These are phyloP conservation scores for Torulaspora microellipsoides DNA, from an alignment of 805 yeast species.

Conservation along the genomic window DNA sequence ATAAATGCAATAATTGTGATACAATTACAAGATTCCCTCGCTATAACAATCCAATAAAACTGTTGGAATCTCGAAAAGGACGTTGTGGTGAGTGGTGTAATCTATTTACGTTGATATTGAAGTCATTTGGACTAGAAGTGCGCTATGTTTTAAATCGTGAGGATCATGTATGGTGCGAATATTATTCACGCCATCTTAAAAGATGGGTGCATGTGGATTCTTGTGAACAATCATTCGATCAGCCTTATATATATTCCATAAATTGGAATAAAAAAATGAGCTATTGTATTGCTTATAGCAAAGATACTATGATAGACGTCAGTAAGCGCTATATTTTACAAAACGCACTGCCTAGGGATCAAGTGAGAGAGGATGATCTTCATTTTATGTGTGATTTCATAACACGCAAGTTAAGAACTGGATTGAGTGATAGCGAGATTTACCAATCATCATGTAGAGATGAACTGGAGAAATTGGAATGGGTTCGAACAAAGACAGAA, in stretches of 20 bases:
- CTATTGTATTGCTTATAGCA: constrained; percentile 67
- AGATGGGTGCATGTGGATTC: constrained; percentile 88
- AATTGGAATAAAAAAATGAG: constrained; percentile 97
- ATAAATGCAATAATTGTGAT: constrained; percentile 53
- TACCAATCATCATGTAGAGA: constrained; percentile 32
- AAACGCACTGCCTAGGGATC: constrained; percentile 45
- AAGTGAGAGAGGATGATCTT: constrained; percentile 41
- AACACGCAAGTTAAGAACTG: constrained; percentile 36
- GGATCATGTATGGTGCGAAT: constrained; percentile 97
- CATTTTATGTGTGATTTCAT: constrained; percentile 33
- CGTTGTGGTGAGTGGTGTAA: constrained; percentile 97
- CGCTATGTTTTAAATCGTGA: constrained; percentile 85
- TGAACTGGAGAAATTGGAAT: constrained; percentile 35
- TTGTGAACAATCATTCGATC: constrained; percentile 82
- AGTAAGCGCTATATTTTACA: constrained; percentile 57
- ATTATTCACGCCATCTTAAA: constrained; percentile 53
- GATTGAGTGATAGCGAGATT: constrained; percentile 35
- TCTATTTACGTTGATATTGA: constrained; percentile 65
- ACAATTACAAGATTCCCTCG: constrained; percentile 61
- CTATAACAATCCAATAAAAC: constrained; percentile 59
- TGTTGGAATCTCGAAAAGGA: constrained; percentile 62
- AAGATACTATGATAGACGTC: constrained; percentile 62
- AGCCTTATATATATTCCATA: constrained; percentile 67
- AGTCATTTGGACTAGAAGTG: constrained; percentile 58
- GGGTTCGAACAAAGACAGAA: constrained; percentile 8